Conservation (phyloP, 208 protist species). For the Trypanosoma congolense region DNA sequence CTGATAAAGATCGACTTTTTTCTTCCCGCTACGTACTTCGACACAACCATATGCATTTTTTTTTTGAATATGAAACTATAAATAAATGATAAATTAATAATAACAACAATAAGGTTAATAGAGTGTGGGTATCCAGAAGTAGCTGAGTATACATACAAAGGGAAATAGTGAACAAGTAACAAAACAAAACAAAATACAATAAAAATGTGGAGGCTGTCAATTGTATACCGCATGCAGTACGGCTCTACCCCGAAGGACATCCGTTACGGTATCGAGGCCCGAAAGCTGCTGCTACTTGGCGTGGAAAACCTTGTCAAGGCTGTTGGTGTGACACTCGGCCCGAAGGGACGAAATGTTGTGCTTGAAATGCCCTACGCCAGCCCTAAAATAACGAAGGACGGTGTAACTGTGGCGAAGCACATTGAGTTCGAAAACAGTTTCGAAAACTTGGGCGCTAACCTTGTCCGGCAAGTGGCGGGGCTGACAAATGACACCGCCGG, state of each 20-base stretch:
- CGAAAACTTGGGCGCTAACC: conserved; percentile 98
- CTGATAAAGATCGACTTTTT: too few relatives aligned
- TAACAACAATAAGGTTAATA: too few relatives aligned
- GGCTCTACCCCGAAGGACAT: conserved; percentile 95
- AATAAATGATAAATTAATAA: too few relatives aligned
- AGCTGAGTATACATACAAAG: neutral
- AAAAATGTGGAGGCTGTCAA: conserved; percentile 38
- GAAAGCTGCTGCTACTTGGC: conserved; percentile 90
- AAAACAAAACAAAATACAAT: neutral
- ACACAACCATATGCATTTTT: too few relatives aligned
- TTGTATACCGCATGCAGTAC: conserved; percentile 54
- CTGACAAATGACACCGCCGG: conserved; percentile 98
- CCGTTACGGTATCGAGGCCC: conserved; percentile 92
- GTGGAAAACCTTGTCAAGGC: conserved; percentile 96
- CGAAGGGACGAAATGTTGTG: conserved; percentile 98
- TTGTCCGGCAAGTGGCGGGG: conserved; percentile 93
- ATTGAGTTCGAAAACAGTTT: conserved; percentile 98
- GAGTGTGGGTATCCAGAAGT: too few relatives aligned
- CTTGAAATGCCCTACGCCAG: conserved; percentile 97
- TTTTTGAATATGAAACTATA: too few relatives aligned
- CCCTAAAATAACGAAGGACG: conserved; percentile 99
- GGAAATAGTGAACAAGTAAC: conserved; percentile 3
- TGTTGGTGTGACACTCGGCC: conserved; percentile 97
- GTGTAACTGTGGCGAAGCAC: conserved; percentile 99
- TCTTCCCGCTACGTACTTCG: too few relatives aligned